Base-by-base conservation (phyloP, 2,329 filamentous ascomycete genomes). In the Neonectria punicea region DNA sequence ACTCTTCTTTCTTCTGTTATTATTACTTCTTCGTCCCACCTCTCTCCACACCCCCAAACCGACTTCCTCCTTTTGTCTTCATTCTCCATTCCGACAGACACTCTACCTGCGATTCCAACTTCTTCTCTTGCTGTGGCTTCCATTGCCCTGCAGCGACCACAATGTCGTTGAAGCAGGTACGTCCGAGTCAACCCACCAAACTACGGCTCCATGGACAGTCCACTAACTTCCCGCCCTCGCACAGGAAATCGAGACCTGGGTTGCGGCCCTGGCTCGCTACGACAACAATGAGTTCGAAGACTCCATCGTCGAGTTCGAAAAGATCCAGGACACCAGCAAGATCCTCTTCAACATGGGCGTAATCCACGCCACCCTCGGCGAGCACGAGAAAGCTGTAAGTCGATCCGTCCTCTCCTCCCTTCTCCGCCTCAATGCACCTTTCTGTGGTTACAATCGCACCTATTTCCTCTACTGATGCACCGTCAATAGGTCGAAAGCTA, bases 231-330 rank as follows among this genome's bases (percentile, higher is more conserved):
- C 57, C n/a, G n/a, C n/a, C n/a, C n/a, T n/a, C 51, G 47, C 43
- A 65, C 69, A 97, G 94, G 96, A 99, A 92, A 99, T 99, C 81
- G 95, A 98, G 84, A 97, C 93, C 54, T 99, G 96, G 96, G 96
- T 98, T 72, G 86, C 91, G 79, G 96, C 96, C 80, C 89, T 99
- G 60, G 90, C 85, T 74, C 91, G 91, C 78, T 99, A 99, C 83
- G 96, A 99, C 82, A 96, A 95, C 82, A 97, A 97, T 82, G 93
- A 99, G 77, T 98, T 97, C 81, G 95, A 98, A 76, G 92, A 95
- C 71, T 90, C 96, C 30, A 83, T 98, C 68, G 88, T 86, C 73
- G 89, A 92, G 66, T 98, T 99, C 77, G 92, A 93, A 68, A 88
- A 86, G 72, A 97, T 99, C 75, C 87, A 92, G 67, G 96, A 98